These are phyloP conservation scores for Micractinium sp. DNA, from an alignment of 139 green algal genomes.

Conservation along the genomic window DNA sequence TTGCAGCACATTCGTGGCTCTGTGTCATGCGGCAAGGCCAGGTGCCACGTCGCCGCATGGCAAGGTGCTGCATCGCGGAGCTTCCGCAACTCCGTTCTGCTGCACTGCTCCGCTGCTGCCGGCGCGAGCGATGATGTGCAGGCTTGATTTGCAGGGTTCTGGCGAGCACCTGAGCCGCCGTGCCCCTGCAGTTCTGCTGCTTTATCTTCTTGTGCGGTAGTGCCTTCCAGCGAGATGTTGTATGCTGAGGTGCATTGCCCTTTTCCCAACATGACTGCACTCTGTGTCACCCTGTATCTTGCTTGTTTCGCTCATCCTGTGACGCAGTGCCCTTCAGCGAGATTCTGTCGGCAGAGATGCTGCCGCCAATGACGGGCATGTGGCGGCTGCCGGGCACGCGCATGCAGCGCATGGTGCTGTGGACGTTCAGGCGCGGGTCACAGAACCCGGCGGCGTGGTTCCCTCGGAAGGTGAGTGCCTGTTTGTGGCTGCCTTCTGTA, in stretches of 20 bases:
- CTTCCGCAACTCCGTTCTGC: no score
- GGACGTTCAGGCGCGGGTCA: slow-evolving; percentile 17
- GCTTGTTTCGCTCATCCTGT: not conserved
- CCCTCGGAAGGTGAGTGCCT: slow-evolving; percentile 10
- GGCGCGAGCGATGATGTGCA: not conserved
- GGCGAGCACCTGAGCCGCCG: no score
- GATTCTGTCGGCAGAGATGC: slow-evolving; percentile 4
- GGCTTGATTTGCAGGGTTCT: no score
- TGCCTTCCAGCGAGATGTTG: no score
- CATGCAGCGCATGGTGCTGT: slow-evolving; percentile 25
- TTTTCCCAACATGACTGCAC: no score
- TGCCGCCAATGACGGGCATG: not conserved
- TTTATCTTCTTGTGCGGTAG: no score
- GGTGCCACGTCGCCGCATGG: no score
- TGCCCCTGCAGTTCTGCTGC: no score
- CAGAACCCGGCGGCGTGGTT: slow-evolving; percentile 1
- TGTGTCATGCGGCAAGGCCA: not conserved
- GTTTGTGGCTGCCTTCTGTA: not conserved
- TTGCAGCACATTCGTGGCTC: not conserved
- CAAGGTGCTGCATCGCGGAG: not conserved
- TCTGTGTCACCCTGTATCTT: no score
- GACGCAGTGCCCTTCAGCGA: slow-evolving; percentile 13
- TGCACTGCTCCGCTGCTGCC: not conserved
- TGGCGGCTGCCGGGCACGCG: slow-evolving; percentile 21
- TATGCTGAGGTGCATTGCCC: no score